Evolutionary conservation across 805 yeast genomes (phyloP).

Genomic region (Lipomyces kockii): DNA sequence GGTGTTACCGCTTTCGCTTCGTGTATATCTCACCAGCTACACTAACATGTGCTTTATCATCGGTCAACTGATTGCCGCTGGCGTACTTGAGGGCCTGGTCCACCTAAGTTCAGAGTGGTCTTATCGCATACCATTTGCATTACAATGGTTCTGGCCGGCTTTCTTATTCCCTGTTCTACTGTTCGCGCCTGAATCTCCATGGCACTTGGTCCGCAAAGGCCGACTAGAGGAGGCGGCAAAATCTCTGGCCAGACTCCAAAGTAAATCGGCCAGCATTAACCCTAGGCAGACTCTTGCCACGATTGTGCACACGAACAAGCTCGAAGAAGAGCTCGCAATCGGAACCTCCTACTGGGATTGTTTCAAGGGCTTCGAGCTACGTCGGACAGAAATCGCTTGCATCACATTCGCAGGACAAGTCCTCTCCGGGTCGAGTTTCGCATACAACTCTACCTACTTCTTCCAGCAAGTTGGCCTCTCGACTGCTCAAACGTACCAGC

Average conservation of each 20-base stretch:
- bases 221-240: conserved; percentile 15
- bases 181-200: conserved; percentile 50
- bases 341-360: conserved; percentile 30
- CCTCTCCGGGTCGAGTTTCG: conserved; percentile 46
- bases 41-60: conserved; percentile 59
- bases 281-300: conserved; percentile 3
- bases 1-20: conserved; percentile 56
- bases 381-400: conserved; percentile 38
- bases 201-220: conserved; percentile 24
- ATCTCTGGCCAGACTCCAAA: conserved; percentile 10
- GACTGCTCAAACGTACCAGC: conserved; percentile 49
- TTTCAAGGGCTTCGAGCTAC: conserved; percentile 27
- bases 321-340: conserved; percentile 17
- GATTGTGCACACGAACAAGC: conserved; percentile 23
- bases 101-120: conserved; percentile 46
- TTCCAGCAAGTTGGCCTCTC: conserved; percentile 51
- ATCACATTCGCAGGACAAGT: conserved; percentile 48
- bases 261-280: conserved; percentile 2
- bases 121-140: conserved; percentile 59
- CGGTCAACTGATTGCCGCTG: conserved; percentile 62
- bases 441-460: conserved; percentile 52
- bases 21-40: conserved; percentile 56
- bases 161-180: conserved; percentile 50
- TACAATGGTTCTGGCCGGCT: conserved; percentile 66
- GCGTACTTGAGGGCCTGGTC: conserved; percentile 52